Conservation (phyloP, 1,284 basidiomycete genomes). For the Sutorius eximius region DNA sequence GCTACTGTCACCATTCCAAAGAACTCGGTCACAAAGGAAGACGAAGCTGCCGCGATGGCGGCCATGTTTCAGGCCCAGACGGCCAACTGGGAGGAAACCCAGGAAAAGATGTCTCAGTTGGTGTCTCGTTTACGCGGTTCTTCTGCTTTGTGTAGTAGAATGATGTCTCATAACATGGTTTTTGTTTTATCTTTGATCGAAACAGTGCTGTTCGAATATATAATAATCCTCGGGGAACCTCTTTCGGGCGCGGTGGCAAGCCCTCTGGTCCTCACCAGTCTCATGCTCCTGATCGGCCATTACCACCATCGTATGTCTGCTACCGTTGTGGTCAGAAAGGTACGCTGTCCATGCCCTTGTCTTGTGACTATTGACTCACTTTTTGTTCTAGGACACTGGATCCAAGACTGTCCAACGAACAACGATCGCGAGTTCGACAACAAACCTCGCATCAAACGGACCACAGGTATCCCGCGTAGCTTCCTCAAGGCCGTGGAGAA, state of each 20-base stretch:
- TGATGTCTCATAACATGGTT: slow-evolving; percentile 60
- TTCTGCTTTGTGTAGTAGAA: slow-evolving; percentile 60
- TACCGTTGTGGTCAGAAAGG: slow-evolving; percentile 98
- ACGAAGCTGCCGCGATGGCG: slow-evolving; percentile 86
- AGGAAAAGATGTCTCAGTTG: slow-evolving; percentile 96
- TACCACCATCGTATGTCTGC: slow-evolving; percentile 97
- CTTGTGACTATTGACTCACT: neutral
- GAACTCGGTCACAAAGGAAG: slow-evolving; percentile 55
- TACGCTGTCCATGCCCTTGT: slow-evolving; percentile 39
- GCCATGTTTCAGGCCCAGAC: slow-evolving; percentile 94
- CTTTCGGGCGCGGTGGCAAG: slow-evolving; percentile 60
- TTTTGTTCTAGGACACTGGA: slow-evolving; percentile 85
- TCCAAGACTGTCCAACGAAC: slow-evolving; percentile 98
- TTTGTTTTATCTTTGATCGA: slow-evolving; percentile 39
- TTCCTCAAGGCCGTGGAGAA: slow-evolving; percentile 97
- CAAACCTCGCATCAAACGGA: slow-evolving; percentile 93
- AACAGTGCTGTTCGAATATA: slow-evolving; percentile 74
- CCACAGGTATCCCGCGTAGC: slow-evolving; percentile 96
- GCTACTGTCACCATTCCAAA: slow-evolving; percentile 29
- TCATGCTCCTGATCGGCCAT: slow-evolving; percentile 60
- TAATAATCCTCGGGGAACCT: slow-evolving; percentile 60
- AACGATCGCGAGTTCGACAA: slow-evolving; percentile 95
- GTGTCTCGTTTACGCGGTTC: slow-evolving; percentile 60
- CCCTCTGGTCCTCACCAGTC: slow-evolving; percentile 48
- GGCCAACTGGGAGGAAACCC: slow-evolving; percentile 93